phyloP scores from a whole-genome alignment of 176 grass and related monocot genomes.

The Rhynchospora breviuscula region DNA sequence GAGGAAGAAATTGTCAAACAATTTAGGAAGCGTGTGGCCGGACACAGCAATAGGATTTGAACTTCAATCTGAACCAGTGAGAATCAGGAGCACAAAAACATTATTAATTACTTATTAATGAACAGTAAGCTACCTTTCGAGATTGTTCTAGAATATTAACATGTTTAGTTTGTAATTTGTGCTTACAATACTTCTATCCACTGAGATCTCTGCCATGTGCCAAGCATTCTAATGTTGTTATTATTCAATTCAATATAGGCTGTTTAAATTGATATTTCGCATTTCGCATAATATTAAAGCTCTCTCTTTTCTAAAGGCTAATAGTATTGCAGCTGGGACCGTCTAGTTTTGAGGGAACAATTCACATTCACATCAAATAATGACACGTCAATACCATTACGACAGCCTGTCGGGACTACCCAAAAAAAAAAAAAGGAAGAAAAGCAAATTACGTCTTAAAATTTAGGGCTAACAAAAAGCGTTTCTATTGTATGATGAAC shows the following conservation, averaged over 20 bases:
- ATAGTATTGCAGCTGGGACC: no score
- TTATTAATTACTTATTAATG: background rate
- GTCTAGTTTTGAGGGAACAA: no score
- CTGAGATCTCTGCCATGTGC: background rate
- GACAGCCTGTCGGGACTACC: no score
- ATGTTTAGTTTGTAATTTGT: background rate
- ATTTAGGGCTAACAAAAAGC: no score
- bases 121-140: background rate
- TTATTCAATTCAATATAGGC: background rate
- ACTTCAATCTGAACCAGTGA: slow-evolving; percentile 6
- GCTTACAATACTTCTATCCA: background rate
- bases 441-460: no score
- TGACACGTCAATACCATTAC: no score
- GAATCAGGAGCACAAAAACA: background rate
- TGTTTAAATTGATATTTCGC: background rate
- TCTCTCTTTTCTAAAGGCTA: no score
- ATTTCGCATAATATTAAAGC: background rate
- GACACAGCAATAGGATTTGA: background rate
- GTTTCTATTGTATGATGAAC: no score
- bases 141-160: background rate
- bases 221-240: background rate
- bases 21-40: background rate
- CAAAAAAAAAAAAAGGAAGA: no score
- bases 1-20: background rate
- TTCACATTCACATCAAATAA: no score